Conservation (phyloP, 148 eudicot genomes). For the Gaultheria prostrata region DNA sequence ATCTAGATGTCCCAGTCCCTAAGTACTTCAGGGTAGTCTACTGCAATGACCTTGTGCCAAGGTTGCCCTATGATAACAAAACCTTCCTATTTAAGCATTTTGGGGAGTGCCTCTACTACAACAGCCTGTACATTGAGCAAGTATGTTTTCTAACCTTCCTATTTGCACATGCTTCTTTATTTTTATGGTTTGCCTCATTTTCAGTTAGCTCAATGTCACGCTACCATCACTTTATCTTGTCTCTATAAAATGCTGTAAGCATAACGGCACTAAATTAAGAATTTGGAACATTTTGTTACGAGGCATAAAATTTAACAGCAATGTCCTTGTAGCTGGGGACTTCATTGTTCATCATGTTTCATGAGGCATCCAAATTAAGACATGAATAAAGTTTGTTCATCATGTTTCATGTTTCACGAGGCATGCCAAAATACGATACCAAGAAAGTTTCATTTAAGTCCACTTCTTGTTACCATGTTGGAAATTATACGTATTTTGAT, state of each 20-base stretch:
- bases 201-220: neutral
- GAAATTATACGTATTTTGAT: neutral
- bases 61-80: slow-evolving; percentile 53
- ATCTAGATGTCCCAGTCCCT: slow-evolving; percentile 24
- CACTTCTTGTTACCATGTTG: neutral
- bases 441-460: neutral
- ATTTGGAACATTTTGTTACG: neutral
- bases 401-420: neutral
- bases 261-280: neutral
- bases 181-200: neutral
- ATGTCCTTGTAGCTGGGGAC: neutral
- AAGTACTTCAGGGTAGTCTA: slow-evolving; percentile 54
- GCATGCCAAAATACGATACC: too few relatives aligned
- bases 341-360: neutral
- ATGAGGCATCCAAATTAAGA: neutral
- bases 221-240: neutral
- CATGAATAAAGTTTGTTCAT: neutral
- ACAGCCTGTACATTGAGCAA: slow-evolving; percentile 47
- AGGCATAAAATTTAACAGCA: too few relatives aligned
- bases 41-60: slow-evolving; percentile 58
- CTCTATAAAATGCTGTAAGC: neutral
- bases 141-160: slow-evolving; percentile 21
- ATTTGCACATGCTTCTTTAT: neutral
- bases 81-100: slow-evolving; percentile 62
- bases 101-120: slow-evolving; percentile 48